Percentiles rank a stretch among this genome's conserved stretches.
Conservation (phyloP, 2,329 filamentous ascomycete species). For the Cercospora nicotianae region DNA sequence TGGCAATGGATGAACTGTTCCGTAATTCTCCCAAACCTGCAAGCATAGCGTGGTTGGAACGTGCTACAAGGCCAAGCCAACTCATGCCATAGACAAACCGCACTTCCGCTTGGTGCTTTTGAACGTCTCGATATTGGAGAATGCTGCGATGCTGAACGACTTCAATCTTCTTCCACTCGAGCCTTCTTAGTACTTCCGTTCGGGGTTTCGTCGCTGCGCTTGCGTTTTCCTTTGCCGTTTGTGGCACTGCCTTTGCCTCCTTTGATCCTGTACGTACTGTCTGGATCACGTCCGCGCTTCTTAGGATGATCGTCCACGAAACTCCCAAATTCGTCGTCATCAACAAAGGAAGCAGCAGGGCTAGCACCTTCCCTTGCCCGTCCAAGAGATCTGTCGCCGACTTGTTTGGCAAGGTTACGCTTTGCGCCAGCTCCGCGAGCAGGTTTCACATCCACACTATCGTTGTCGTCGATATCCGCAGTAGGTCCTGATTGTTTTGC, state of each 20-base stretch:
- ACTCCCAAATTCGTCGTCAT: conserved; percentile 42
- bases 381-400: conserved; percentile 39
- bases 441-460: conserved; percentile 75
- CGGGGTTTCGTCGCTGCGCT: conserved; percentile 28
- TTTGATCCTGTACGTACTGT: conserved; percentile 51
- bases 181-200: conserved; percentile 28
- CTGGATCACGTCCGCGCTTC: conserved; percentile 40
- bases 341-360: conserved; percentile 39
- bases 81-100: not conserved
- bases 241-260: conserved; percentile 46
- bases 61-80: not conserved
- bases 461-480: conserved; percentile 53
- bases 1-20: not conserved
- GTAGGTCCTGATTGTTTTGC: conserved; percentile 24
- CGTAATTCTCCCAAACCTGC: not conserved
- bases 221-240: conserved; percentile 47
- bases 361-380: conserved; percentile 38
- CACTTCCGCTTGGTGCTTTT: not conserved
- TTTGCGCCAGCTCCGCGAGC: conserved; percentile 38
- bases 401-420: conserved; percentile 39
- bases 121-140: not conserved
- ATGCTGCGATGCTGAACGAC: not conserved
- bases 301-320: conserved; percentile 33
- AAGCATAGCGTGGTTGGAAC: not conserved
- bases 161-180: conserved; percentile 23